Evolutionary conservation across 2,329 filamentous ascomycete genomes (phyloP), one percentile per base, ranked within the genome.

Genomic region (Chaetoscypha palmicola): DNA sequence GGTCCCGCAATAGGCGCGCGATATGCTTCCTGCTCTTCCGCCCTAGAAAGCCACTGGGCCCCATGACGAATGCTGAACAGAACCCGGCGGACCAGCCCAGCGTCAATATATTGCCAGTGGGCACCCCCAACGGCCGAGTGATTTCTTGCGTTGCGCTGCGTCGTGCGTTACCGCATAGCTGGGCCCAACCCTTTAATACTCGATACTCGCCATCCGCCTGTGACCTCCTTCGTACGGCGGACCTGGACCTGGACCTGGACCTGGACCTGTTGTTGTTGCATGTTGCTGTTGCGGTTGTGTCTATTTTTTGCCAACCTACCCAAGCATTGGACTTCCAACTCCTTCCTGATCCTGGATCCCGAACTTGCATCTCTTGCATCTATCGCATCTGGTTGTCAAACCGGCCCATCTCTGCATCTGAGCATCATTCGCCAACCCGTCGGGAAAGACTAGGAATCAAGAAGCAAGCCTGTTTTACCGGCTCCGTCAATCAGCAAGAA

Each of bases 51-150:
- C 44, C 43, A 47, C 32, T 28, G 40, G 46, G 47, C 48, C 54
- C 54, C 55, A 58, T 57, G 54, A 57, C 51, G 52, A 58, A 51
- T 43, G 43, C 47, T 38, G 31, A 33, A 17, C 31, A 33, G 31
- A 34, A 31, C n/a, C 32, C 17, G 19, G 32, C 19, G 42, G 30
- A 49, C 49, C 53, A 52, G 45, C 49, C 34, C 49, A 54, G 53
- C 51, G 45, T 56, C 52, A 58, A 59, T 58, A 60, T 59, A 58
- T 57, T 55, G 55, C 51, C 49, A 52, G 54, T 43, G 48, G 49
- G 48, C 31, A 41, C 57, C 32, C 57, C 56, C 50, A 58, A 58
- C 51, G 41, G 43, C 48, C 40, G 32, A 41, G 39, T 24, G 16
- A 45, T 48, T 53, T 44, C 53, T 48, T 58, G 49, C 55, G 47